Base-by-base conservation (phyloP, 495 filamentous ascomycete species). In the Viridothelium virens region DNA sequence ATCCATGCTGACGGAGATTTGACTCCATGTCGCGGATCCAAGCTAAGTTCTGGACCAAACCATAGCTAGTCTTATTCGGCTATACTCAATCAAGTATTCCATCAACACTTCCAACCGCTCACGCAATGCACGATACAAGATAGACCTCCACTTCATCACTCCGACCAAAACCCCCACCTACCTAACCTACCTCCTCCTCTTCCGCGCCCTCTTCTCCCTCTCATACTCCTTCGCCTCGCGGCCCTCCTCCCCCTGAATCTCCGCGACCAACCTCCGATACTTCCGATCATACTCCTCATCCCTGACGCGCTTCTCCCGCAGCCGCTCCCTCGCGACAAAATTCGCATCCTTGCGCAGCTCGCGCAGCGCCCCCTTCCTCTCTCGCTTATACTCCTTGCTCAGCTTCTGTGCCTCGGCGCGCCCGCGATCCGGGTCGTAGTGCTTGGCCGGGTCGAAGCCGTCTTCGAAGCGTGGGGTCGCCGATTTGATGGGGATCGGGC, bases 401-500 rank as follows among this genome's bases (percentile, higher is more conserved):
- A 99, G 81, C 71, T 90, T 91, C 69, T 84, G 85, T 59, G 85
- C 69, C 67, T 95, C 91, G n/a, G 87, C 84, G 36, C 94, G 89
- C 73, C 94, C 92, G 63, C 85, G 85, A 75, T 97, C 87, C 1
- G 91, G 91, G 72, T 99, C 94, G 82, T 97, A 96, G 81, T 96
- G 93, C 77, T 90, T 92, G 80, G 90, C 84, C 12, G 92, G 94
- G 75, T 92, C 91, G 85, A 91, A 99, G 69, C 84, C 79, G 75
- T 96, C 92, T 79, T 99, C 95, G 80, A 97, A 99, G 78, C 96
- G 97, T 70, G 94, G 94, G 34, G 96, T 87, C 56, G 87, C 86
- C 9, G 86, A 85, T 71, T 91, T 91, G 78, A 99, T 96, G 14
- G 95, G 86, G 3, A 95, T 83, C 0, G 91, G 92, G 0, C 83